Evolutionary conservation across 164 flowering plant species (phyloP).

Genomic region (Stephania yunnanensis): DNA sequence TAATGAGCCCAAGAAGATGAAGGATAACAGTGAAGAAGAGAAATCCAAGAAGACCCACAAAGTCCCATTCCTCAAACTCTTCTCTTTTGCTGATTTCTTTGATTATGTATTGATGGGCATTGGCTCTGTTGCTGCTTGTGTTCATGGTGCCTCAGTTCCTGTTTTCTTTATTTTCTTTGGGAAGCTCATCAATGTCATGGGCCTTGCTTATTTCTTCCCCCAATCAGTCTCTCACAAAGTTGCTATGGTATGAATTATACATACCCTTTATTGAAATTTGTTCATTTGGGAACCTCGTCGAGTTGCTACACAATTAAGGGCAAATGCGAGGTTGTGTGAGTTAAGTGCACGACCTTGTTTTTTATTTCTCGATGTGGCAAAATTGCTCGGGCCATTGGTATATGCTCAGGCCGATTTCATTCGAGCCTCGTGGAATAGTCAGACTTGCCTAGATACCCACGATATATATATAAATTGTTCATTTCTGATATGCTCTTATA

Average conservation of each 20-base stretch:
- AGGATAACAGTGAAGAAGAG: conserved; percentile 15
- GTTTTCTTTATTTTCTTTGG: conserved; percentile 95
- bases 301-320: no score
- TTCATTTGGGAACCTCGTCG: no score
- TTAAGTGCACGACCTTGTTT: no score
- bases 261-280: no score
- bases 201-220: conserved; percentile 77
- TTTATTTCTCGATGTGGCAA: no score
- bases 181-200: conserved; percentile 70
- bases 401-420: no score
- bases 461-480: no score
- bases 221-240: conserved; percentile 67
- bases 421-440: no score
- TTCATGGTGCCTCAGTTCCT: conserved; percentile 94
- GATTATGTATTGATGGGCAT: conserved; percentile 71
- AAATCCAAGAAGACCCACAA: conserved; percentile 21
- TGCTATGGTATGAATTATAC: conserved; percentile 49
- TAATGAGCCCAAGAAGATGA: conserved; percentile 8
- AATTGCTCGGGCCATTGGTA: no score
- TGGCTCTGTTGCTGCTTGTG: conserved; percentile 74
- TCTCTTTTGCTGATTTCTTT: conserved; percentile 68
- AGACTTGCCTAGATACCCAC: no score
- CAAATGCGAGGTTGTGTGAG: no score
- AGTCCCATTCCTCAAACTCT: conserved; percentile 60
- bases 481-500: no score